phyloP scores from a whole-genome alignment of 164 flowering plant genomes.

The Magnolia changhungtana region DNA sequence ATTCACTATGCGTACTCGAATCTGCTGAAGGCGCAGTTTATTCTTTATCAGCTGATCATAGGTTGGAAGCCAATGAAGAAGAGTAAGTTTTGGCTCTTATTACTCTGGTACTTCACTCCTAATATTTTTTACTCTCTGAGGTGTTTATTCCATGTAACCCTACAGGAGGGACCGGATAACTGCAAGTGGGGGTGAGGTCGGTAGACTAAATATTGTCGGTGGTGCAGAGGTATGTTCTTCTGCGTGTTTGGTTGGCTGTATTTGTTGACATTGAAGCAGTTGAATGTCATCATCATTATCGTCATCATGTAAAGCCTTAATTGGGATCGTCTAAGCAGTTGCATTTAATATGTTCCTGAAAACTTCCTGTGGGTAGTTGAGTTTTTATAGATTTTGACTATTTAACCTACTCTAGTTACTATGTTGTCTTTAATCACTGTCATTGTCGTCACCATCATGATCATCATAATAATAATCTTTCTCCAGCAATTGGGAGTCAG shows the following conservation, averaged over 20 bases:
- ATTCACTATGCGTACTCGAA: constrained; percentile 90
- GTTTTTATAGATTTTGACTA: not conserved
- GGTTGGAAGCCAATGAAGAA: constrained; percentile 82
- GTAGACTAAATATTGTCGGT: constrained; percentile 86
- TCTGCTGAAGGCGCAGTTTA: constrained; percentile 84
- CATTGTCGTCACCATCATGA: too few relatives aligned
- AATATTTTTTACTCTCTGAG: not conserved
- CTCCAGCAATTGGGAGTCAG: too few relatives aligned
- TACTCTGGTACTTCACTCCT: not conserved
- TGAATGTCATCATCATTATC: not conserved
- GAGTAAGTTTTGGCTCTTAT: constrained; percentile 54
- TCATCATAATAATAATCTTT: too few relatives aligned
- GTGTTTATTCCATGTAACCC: constrained; percentile 4
- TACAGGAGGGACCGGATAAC: constrained; percentile 80
- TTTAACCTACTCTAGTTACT: not conserved
- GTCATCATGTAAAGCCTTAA: not conserved
- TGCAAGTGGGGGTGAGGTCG: constrained; percentile 97
- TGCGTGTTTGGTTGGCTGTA: not conserved
- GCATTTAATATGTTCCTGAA: not conserved
- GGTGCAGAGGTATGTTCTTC: constrained; percentile 71
- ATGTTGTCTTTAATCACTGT: too few relatives aligned
- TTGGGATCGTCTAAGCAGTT: not conserved
- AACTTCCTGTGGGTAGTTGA: not conserved
- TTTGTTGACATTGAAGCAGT: not conserved
- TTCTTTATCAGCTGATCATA: constrained; percentile 88